Conservation (phyloP, 2,329 filamentous ascomycete genomes). For the Triangularia verruculosa region DNA sequence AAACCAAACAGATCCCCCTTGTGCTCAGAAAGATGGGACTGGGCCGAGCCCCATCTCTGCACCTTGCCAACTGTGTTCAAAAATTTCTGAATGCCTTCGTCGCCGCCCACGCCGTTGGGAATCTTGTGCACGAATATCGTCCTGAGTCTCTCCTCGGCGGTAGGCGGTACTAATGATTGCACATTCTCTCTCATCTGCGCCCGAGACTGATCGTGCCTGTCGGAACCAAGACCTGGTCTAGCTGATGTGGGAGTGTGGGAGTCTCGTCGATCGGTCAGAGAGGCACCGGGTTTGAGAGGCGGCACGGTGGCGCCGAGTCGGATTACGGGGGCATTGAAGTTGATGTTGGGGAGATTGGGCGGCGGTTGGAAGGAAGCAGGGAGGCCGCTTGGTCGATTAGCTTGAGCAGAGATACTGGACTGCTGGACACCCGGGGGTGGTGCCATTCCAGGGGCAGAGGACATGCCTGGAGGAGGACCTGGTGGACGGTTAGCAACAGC, state of each 20-base stretch:
- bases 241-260: conserved; percentile 41
- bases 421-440: conserved; percentile 78
- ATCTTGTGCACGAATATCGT: conserved; percentile 90
- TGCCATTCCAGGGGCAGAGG: conserved; percentile 74
- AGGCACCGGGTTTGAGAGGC: conserved; percentile 56
- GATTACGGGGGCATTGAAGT: conserved; percentile 96
- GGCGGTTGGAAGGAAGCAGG: conserved; percentile 84
- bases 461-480: conserved; percentile 79
- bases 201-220: conserved; percentile 65
- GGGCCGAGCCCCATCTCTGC: conserved; percentile 79
- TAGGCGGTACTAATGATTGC: conserved; percentile 75
- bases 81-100: conserved; percentile 75
- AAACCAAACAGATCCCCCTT: conserved; percentile 90
- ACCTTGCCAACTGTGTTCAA: conserved; percentile 74
- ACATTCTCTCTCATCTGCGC: conserved; percentile 65
- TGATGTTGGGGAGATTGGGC: conserved; percentile 92
- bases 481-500: conserved; percentile 9
- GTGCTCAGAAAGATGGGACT: conserved; percentile 58
- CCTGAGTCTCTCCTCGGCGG: conserved; percentile 83
- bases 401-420: conserved; percentile 64
- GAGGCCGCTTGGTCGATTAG: conserved; percentile 76
- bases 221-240: conserved; percentile 56
- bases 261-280: conserved; percentile 45
- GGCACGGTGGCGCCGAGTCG: conserved; percentile 71
- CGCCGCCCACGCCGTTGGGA: conserved; percentile 71